These are phyloP conservation scores for Hymenoscyphus fraxineus DNA, from an alignment of 2,329 filamentous ascomycete species.

Conservation along the genomic window DNA sequence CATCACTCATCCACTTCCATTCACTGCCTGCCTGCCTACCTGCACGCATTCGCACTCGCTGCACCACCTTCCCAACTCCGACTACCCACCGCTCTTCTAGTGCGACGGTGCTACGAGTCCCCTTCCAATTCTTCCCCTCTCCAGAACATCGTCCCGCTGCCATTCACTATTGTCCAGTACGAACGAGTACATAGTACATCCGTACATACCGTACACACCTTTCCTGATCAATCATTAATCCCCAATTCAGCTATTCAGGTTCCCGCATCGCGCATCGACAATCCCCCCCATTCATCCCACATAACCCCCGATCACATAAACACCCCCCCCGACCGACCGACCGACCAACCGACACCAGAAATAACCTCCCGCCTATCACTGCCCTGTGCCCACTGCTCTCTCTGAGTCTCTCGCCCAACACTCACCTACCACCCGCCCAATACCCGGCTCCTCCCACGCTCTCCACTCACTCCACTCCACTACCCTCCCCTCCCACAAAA, in stretches of 20 bases:
- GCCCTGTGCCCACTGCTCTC: no score
- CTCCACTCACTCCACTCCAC: neutral
- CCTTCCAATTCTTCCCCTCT: slow-evolving; percentile 27
- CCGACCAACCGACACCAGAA: slow-evolving; percentile 7
- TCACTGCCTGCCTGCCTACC: no score
- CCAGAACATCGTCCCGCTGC: slow-evolving; percentile 33
- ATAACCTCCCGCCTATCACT: neutral
- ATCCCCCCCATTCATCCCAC: neutral
- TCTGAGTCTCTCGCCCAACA: neutral
- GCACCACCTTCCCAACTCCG: neutral
- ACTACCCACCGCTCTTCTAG: slow-evolving; percentile 14
- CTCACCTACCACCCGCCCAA: neutral
- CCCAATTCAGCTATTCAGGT: slow-evolving; percentile 29
- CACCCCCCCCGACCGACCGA: neutral
- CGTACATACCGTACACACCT: slow-evolving; percentile 19
- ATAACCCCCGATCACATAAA: neutral
- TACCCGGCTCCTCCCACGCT: neutral
- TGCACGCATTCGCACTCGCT: neutral
- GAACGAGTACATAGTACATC: no score
- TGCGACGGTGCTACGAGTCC: slow-evolving; percentile 11
- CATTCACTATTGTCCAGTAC: neutral
- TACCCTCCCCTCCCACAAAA: slow-evolving; percentile 6
- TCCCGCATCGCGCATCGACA: slow-evolving; percentile 5
- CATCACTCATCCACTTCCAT: no score
- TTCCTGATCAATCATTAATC: slow-evolving; percentile 36